Conservation (phyloP, 2,329 filamentous ascomycete genomes). For the Fusarium incarnatum region DNA sequence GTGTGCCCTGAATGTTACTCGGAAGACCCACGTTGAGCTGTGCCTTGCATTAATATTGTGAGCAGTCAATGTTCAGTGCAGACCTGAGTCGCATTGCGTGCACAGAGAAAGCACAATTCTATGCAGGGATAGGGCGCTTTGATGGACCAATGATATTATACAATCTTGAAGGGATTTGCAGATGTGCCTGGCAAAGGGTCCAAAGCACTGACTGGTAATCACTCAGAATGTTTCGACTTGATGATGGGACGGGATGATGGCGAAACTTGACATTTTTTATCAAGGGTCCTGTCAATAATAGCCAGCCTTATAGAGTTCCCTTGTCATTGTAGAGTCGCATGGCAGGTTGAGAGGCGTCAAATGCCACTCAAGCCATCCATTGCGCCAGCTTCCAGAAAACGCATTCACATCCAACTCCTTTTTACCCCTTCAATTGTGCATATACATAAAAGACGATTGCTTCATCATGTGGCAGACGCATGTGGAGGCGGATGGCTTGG, state of each 20-base stretch:
- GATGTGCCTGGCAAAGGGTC: neutral
- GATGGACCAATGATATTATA: conserved; percentile 1
- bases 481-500: conserved; percentile 9
- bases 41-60: conserved; percentile 4
- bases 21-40: neutral
- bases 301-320: neutral
- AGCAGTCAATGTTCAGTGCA: neutral
- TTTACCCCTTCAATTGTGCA: conserved; percentile 15
- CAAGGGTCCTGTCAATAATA: conserved; percentile 3
- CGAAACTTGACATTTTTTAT: conserved; percentile 19
- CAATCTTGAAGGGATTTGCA: neutral
- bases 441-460: conserved; percentile 13
- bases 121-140: neutral
- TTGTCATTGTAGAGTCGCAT: neutral
- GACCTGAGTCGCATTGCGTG: neutral
- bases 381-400: neutral
- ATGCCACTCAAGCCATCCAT: conserved; percentile 1
- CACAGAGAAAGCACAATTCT: conserved; percentile 11
- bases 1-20: neutral
- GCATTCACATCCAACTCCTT: neutral
- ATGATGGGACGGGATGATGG: neutral
- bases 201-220: conserved; percentile 13
- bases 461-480: neutral
- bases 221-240: conserved; percentile 2
- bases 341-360: neutral